Conservation (phyloP, 805 yeast genomes). For the Candida saitoana region DNA sequence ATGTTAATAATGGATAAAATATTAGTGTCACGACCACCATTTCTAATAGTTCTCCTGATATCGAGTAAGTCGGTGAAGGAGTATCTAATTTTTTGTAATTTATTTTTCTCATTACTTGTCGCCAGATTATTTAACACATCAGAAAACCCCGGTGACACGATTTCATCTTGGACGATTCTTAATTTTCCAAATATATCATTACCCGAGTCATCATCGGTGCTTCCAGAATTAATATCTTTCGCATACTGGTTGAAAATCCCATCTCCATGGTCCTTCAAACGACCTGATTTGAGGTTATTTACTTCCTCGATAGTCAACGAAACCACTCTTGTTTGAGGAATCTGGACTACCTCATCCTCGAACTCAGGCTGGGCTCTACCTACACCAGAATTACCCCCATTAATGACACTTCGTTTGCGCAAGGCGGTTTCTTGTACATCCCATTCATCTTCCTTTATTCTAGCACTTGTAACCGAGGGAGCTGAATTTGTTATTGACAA, state of each 20-base stretch:
- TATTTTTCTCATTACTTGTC: background rate
- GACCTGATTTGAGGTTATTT: background rate
- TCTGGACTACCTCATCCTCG: background rate
- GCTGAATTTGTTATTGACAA: constrained; percentile 10
- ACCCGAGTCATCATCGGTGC: background rate
- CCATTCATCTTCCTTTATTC: constrained; percentile 5
- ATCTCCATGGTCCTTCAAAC: background rate
- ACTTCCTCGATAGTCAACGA: constrained; percentile 3
- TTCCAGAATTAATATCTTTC: background rate
- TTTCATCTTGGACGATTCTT: background rate
- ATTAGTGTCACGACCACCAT: background rate
- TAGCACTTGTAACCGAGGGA: constrained; percentile 7
- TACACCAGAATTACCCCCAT: background rate
- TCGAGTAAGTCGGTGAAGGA: background rate
- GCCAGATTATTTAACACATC: background rate
- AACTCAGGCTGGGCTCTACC: background rate
- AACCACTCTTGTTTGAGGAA: constrained; percentile 3
- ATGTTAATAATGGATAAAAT: background rate
- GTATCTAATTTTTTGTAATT: background rate
- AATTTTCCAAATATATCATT: background rate
- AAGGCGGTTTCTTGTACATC: background rate
- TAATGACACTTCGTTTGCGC: background rate
- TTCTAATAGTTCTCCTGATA: background rate
- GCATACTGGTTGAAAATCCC: background rate
- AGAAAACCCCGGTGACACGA: background rate